phyloP scores from a whole-genome alignment of 73 alveolate genomes.

The Symbiodinium pilosum region DNA sequence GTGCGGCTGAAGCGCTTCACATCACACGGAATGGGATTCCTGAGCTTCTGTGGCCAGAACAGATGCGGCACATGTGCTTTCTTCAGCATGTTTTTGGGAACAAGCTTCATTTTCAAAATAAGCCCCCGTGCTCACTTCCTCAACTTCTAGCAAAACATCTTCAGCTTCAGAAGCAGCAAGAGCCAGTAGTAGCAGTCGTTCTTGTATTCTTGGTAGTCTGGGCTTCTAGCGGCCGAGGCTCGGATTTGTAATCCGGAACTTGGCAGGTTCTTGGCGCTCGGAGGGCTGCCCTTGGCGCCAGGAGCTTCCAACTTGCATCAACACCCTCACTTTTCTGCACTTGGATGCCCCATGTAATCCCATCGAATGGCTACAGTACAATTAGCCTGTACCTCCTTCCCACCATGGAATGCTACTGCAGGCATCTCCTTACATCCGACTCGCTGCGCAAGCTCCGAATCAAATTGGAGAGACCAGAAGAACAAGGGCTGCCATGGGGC shows the following conservation, averaged over 20 bases:
- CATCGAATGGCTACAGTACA: too few relatives aligned
- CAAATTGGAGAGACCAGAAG: too few relatives aligned
- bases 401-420: too few relatives aligned
- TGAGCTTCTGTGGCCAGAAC: background rate
- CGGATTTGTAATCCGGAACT: constrained; percentile 90
- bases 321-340: background rate
- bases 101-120: background rate
- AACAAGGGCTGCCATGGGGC: background rate
- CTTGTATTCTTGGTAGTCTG: background rate
- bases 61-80: too few relatives aligned
- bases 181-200: background rate
- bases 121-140: background rate
- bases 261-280: constrained; percentile 44
- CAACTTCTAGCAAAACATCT: background rate
- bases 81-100: too few relatives aligned
- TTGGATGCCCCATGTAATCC: background rate
- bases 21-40: constrained; percentile 87
- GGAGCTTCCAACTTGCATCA: background rate
- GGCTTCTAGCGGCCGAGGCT: background rate
- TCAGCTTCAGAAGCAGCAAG: background rate
- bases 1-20: constrained; percentile 29
- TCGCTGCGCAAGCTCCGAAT: too few relatives aligned
- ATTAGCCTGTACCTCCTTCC: too few relatives aligned
- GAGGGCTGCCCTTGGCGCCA: constrained; percentile 20
- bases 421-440: too few relatives aligned